phyloP scores from a whole-genome alignment of 306 rosid species.

The Quercus dentata region DNA sequence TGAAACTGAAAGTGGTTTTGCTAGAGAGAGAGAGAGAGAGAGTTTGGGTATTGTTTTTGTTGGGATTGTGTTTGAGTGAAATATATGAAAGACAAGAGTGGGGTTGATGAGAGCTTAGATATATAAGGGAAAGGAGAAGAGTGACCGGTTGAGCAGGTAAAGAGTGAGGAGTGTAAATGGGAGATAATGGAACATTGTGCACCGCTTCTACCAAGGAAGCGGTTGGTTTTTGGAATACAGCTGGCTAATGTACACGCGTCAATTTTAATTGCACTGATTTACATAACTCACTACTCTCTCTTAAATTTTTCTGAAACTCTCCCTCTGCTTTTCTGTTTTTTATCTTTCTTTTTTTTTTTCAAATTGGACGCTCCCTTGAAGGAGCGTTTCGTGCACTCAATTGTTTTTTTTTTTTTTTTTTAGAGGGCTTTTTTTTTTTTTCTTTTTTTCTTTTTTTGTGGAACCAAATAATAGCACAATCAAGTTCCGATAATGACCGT shows the following conservation, averaged over 20 bases:
- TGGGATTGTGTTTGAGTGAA: background rate
- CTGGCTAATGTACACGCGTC: conserved; percentile 92
- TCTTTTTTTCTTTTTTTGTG: background rate
- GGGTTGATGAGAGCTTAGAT: background rate
- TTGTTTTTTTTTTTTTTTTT: background rate
- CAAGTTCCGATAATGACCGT: too few relatives aligned
- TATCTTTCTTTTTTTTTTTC: background rate
- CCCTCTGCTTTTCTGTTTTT: conserved; percentile 1
- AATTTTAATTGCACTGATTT: conserved; percentile 29
- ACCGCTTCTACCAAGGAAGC: conserved; percentile 69
- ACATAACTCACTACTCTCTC: conserved; percentile 29
- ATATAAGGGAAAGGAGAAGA: conserved; percentile 28
- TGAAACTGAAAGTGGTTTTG: background rate
- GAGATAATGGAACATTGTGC: conserved; percentile 36
- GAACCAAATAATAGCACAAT: too few relatives aligned
- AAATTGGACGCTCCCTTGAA: background rate
- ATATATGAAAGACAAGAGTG: background rate
- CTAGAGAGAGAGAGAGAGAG: background rate
- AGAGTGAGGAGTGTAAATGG: conserved; percentile 23
- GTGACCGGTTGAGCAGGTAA: conserved; percentile 72
- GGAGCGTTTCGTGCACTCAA: conserved; percentile 36
- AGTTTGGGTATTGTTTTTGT: too few relatives aligned
- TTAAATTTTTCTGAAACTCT: background rate
- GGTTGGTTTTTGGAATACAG: conserved; percentile 91
- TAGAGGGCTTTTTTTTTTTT: background rate